phyloP scores from a whole-genome alignment of 2,329 filamentous ascomycete species.

The Torrubiellomyces zombiae region DNA sequence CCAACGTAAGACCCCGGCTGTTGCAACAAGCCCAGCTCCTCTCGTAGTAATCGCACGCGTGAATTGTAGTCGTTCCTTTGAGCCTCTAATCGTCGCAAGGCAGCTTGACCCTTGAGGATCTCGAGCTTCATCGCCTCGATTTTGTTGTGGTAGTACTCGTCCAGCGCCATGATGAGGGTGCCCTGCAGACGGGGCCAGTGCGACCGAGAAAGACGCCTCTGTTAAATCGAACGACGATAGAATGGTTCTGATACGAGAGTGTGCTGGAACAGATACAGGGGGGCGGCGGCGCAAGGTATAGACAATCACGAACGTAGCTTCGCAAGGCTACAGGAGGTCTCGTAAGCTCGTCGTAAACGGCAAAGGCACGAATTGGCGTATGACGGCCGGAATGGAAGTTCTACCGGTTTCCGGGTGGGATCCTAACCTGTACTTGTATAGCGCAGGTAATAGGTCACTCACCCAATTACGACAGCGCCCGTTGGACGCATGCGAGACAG shows the following conservation, averaged over 20 bases:
- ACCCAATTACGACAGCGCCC: too few species aligned
- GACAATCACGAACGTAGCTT: too few species aligned
- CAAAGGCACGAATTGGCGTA: too few species aligned
- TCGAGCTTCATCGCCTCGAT: slow-evolving; percentile 99
- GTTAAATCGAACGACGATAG: not conserved
- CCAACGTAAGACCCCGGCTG: slow-evolving; percentile 97
- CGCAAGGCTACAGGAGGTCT: slow-evolving; percentile 10
- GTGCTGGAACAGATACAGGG: not conserved
- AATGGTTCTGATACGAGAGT: not conserved
- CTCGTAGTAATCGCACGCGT: slow-evolving; percentile 78
- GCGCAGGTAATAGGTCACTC: too few species aligned
- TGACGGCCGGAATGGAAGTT: slow-evolving; percentile 5
- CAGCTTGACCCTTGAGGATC: slow-evolving; percentile 96
- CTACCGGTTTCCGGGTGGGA: slow-evolving; percentile 7
- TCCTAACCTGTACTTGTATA: too few species aligned
- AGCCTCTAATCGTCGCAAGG: slow-evolving; percentile 84
- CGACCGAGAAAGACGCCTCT: not conserved
- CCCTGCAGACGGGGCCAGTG: slow-evolving; percentile 2
- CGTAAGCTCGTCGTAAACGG: slow-evolving; percentile 8
- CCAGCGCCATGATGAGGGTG: slow-evolving; percentile 71
- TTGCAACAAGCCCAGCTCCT: slow-evolving; percentile 89
- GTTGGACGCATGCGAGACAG: too few species aligned
- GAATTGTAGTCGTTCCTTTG: slow-evolving; percentile 99
- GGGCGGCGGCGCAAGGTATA: not conserved
- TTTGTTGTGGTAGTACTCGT: slow-evolving; percentile 99